These are phyloP conservation scores for Lepidium africanum DNA, from an alignment of 345 rosid species.

Conservation along the genomic window DNA sequence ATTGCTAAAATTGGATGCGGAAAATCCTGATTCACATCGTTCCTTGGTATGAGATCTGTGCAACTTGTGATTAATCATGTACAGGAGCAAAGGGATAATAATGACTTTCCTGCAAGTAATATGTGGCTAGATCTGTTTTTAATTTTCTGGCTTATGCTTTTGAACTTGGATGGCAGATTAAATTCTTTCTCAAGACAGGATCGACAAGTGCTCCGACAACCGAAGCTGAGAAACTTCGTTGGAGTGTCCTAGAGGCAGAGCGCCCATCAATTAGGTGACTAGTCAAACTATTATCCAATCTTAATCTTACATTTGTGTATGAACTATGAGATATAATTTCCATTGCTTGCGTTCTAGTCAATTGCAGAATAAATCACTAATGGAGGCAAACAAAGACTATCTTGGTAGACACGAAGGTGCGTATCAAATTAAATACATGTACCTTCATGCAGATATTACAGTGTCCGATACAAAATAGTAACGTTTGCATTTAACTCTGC, in stretches of 20 bases:
- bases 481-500: conserved; percentile 12
- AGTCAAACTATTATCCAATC: not conserved
- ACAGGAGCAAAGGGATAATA: not conserved
- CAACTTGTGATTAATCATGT: conserved; percentile 1
- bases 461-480: not conserved
- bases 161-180: conserved; percentile 45
- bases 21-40: conserved; percentile 81
- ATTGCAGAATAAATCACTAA: conserved; percentile 66
- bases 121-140: not conserved
- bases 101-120: not conserved
- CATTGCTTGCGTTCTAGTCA: conserved; percentile 42
- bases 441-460: not conserved
- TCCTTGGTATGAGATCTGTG: conserved; percentile 57
- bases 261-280: conserved; percentile 74
- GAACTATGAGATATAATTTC: not conserved
- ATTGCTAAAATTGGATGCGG: conserved; percentile 72
- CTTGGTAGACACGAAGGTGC: conserved; percentile 71
- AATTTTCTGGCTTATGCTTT: not conserved
- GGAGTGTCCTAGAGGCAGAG: conserved; percentile 90
- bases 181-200: conserved; percentile 68
- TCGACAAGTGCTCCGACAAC: conserved; percentile 57
- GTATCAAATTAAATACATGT: conserved; percentile 2
- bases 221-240: conserved; percentile 69
- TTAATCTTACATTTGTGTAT: not conserved
- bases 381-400: conserved; percentile 70